These are phyloP conservation scores for Sugiyamaella novakii DNA, from an alignment of 1,139 yeast genomes.

Conservation along the genomic window DNA sequence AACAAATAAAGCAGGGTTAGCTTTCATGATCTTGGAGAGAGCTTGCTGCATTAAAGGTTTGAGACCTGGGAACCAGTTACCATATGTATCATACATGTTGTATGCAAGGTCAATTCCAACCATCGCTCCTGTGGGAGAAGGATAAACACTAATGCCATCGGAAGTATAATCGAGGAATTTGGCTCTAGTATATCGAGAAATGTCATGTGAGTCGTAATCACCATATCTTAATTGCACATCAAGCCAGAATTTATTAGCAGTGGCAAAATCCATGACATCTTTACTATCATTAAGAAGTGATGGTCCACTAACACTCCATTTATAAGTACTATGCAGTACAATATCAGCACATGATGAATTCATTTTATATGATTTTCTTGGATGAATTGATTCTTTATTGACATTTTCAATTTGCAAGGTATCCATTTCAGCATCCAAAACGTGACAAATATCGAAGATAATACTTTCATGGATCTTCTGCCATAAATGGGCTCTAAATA, in stretches of 20 bases:
- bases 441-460: conserved; percentile 91
- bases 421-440: conserved; percentile 84
- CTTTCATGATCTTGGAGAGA: conserved; percentile 91
- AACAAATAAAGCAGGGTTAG: conserved; percentile 91
- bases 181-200: conserved; percentile 90
- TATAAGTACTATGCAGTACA: conserved; percentile 69
- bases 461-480: conserved; percentile 97
- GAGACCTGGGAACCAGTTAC: conserved; percentile 96
- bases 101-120: conserved; percentile 92
- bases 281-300: conserved; percentile 60
- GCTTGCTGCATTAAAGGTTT: conserved; percentile 90
- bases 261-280: conserved; percentile 45
- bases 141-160: conserved; percentile 82
- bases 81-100: conserved; percentile 94
- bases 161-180: conserved; percentile 91
- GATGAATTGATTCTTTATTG: conserved; percentile 91
- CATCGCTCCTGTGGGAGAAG: conserved; percentile 91
- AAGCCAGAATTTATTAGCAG: conserved; percentile 83
- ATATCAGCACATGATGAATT: conserved; percentile 94
- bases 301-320: conserved; percentile 86
- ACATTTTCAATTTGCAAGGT: conserved; percentile 82
- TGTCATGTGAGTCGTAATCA: conserved; percentile 96
- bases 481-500: conserved; percentile 98
- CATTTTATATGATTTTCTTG: conserved; percentile 96
- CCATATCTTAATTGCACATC: conserved; percentile 96